These are phyloP conservation scores for Chytriomyces sp. DNA, from an alignment of 192 early-diverging fungal genomes.

Conservation along the genomic window DNA sequence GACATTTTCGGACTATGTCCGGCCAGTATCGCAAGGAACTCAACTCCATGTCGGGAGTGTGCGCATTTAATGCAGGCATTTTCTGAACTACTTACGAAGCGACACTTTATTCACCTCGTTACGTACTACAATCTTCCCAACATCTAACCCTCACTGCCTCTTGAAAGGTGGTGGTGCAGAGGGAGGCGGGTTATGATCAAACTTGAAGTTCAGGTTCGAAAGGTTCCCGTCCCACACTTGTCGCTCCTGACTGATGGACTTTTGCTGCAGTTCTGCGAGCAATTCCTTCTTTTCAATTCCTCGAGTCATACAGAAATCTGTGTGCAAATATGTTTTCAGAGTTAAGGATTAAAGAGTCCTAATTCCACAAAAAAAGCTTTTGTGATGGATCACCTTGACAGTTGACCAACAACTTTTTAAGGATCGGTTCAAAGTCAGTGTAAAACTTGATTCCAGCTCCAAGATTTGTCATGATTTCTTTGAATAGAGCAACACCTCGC, in stretches of 20 bases:
- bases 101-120: too few species aligned
- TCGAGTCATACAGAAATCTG: slow-evolving; percentile 29
- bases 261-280: slow-evolving; percentile 5
- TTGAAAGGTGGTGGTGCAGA: slow-evolving; percentile 22
- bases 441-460: slow-evolving; percentile 8
- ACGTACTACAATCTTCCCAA: too few species aligned
- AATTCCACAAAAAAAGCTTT: too few species aligned
- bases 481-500: neutral
- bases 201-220: slow-evolving; percentile 6
- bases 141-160: too few species aligned
- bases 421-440: slow-evolving; percentile 12
- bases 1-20: too few species aligned
- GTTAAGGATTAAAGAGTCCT: too few species aligned
- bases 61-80: too few species aligned
- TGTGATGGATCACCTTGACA: too few species aligned
- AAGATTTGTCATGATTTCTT: slow-evolving; percentile 29
- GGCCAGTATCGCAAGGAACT: too few species aligned
- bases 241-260: neutral
- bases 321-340: too few species aligned
- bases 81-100: too few species aligned
- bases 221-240: slow-evolving; percentile 10
- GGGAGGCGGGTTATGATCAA: slow-evolving; percentile 11
- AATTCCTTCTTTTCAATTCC: slow-evolving; percentile 22
- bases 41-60: too few species aligned
- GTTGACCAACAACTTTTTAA: slow-evolving; percentile 3